These are phyloP conservation scores for Acarospora socialis DNA, from an alignment of 2,329 filamentous ascomycete genomes.

Conservation along the genomic window DNA sequence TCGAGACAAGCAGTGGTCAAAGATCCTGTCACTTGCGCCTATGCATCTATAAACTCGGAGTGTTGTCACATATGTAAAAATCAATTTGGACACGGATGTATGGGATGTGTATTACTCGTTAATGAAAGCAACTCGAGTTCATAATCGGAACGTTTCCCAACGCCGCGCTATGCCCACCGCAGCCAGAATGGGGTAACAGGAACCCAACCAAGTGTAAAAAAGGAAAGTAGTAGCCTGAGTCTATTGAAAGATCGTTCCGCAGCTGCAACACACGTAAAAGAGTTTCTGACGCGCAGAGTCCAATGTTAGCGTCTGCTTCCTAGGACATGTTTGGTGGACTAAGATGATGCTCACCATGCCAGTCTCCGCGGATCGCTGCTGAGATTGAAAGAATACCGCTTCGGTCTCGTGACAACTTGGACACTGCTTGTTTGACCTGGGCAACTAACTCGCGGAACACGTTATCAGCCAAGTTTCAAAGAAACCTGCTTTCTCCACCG, in stretches of 20 bases:
- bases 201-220: conserved; percentile 27
- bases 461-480: conserved; percentile 16
- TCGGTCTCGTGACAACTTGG: conserved; percentile 74
- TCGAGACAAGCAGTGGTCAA: conserved; percentile 89
- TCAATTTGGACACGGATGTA: too few species aligned
- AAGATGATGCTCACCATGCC: conserved; percentile 64
- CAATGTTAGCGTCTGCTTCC: conserved; percentile 13
- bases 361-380: conserved; percentile 90
- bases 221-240: conserved; percentile 24
- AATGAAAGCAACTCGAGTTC: too few species aligned
- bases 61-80: too few species aligned
- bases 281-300: conserved; percentile 52
- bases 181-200: too few species aligned
- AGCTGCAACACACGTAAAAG: conserved; percentile 87
- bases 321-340: neutral
- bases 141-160: too few species aligned
- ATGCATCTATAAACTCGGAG: conserved; percentile 49
- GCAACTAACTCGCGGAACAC: conserved; percentile 50
- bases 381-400: conserved; percentile 97
- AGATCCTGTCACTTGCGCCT: conserved; percentile 90
- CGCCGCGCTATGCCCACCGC: too few species aligned
- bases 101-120: too few species aligned
- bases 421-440: conserved; percentile 73
- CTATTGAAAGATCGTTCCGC: conserved; percentile 42
- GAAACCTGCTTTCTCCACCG: conserved; percentile 1